Conservation (phyloP, 805 yeast species). For the Pichia gijzeniarum region DNA sequence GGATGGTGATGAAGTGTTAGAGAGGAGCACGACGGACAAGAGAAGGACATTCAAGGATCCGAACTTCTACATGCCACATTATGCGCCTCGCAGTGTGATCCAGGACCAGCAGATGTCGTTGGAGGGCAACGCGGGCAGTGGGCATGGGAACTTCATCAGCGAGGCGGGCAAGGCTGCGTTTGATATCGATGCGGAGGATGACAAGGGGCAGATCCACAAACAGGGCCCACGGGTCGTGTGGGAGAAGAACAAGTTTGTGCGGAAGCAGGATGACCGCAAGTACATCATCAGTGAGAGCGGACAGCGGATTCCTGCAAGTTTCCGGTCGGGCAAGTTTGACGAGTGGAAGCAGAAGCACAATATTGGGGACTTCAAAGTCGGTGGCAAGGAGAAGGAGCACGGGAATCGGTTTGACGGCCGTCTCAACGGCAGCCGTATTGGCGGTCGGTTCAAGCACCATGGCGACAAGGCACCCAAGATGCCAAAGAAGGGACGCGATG, state of each 20-base stretch:
- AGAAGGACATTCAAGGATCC: constrained; percentile 60
- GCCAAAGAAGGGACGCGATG: constrained; percentile 89
- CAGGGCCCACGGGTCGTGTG: constrained; percentile 71
- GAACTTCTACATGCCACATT: constrained; percentile 76
- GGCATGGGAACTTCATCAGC: constrained; percentile 60
- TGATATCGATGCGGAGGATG: constrained; percentile 68
- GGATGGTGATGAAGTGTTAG: constrained; percentile 40
- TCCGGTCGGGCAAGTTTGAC: constrained; percentile 84
- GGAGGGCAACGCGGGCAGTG: constrained; percentile 47
- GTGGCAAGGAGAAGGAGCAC: constrained; percentile 27
- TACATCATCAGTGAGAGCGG: constrained; percentile 95
- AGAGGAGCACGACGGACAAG: constrained; percentile 14
- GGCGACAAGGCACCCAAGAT: constrained; percentile 72
- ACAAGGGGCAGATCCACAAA: constrained; percentile 57
- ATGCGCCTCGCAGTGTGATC: constrained; percentile 66
- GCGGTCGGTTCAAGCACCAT: constrained; percentile 65
- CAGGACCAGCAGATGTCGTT: constrained; percentile 73
- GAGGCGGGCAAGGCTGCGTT: constrained; percentile 84
- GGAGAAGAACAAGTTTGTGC: constrained; percentile 91
- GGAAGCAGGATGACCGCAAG: constrained; percentile 76
- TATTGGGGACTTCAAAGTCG: constrained; percentile 44
- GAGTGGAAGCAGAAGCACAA: constrained; percentile 80
- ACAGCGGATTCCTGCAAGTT: constrained; percentile 83
- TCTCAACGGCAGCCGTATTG: constrained; percentile 29
- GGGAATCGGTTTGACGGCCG: constrained; percentile 29